phyloP scores from a whole-genome alignment of 768 basidiomycete genomes.

The Hygrocybe coccinea region DNA sequence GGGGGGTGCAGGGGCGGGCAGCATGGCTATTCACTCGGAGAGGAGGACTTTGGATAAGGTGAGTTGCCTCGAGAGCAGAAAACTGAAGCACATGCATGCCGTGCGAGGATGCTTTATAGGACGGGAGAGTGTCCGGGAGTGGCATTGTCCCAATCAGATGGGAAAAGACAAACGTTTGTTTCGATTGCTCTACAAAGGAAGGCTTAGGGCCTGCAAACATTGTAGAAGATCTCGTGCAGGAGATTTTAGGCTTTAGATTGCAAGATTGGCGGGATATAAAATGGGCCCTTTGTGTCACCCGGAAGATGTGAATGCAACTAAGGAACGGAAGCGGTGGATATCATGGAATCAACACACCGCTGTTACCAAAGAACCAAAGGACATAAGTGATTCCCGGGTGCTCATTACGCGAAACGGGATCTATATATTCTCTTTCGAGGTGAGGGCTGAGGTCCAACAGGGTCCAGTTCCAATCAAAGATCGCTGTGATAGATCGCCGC shows the following conservation, averaged over 20 bases:
- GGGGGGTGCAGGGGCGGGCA: not conserved
- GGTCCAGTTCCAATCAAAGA: no score
- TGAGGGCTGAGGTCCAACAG: no score
- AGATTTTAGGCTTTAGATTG: no score
- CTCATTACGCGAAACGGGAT: no score
- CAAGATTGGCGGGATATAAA: slow-evolving; percentile 36
- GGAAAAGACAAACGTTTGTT: not conserved
- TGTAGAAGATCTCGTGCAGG: no score
- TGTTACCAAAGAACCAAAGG: no score
- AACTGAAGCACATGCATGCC: not conserved
- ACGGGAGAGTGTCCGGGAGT: not conserved
- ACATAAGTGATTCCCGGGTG: no score
- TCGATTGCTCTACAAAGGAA: slow-evolving; percentile 1
- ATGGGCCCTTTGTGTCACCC: slow-evolving; percentile 21
- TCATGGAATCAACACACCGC: no score
- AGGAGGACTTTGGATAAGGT: not conserved
- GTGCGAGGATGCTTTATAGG: not conserved
- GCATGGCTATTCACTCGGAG: not conserved
- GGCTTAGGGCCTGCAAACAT: not conserved
- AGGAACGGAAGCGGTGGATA: no score
- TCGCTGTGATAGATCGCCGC: not conserved
- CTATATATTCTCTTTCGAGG: no score
- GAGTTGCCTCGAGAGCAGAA: no score
- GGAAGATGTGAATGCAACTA: no score
- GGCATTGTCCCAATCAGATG: not conserved